Evolutionary conservation across 805 yeast genomes (phyloP).

Genomic region (Yarrowia yakushimensis): DNA sequence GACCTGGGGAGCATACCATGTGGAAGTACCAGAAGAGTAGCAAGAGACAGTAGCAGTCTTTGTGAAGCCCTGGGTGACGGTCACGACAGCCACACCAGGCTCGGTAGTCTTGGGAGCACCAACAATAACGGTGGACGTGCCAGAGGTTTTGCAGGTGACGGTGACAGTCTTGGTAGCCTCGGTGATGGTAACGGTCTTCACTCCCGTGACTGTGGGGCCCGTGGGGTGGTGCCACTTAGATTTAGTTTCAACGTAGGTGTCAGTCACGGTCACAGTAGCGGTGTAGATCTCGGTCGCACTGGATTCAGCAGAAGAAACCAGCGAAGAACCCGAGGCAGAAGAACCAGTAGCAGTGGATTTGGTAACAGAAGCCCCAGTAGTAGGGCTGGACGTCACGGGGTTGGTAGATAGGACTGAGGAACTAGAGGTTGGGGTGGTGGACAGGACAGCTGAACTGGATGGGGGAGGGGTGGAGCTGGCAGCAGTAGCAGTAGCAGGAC

Average conservation of each 20-base stretch:
- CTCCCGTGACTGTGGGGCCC: neutral
- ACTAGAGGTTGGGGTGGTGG: too few relatives aligned
- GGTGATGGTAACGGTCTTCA: neutral
- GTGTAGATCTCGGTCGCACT: too few relatives aligned
- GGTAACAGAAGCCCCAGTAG: too few relatives aligned
- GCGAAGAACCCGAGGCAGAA: too few relatives aligned
- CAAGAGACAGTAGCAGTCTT: neutral
- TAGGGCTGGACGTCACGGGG: too few relatives aligned
- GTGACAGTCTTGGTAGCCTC: neutral
- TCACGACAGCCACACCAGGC: neutral
- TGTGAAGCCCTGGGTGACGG: neutral
- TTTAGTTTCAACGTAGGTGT: neutral
- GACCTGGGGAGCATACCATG: constrained; percentile 5
- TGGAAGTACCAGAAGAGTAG: neutral
- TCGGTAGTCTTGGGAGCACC: neutral
- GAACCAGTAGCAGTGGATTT: too few relatives aligned
- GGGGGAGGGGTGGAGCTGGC: too few relatives aligned
- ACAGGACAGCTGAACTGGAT: too few relatives aligned
- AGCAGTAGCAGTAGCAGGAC: too few relatives aligned
- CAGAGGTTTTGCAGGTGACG: neutral
- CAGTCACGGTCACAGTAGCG: neutral
- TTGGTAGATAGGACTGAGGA: too few relatives aligned
- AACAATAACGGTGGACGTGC: neutral
- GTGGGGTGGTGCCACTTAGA: neutral
- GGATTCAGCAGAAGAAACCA: too few relatives aligned